These are phyloP conservation scores for Fistulinella prunicolor DNA, from an alignment of 768 basidiomycete species.

Conservation along the genomic window DNA sequence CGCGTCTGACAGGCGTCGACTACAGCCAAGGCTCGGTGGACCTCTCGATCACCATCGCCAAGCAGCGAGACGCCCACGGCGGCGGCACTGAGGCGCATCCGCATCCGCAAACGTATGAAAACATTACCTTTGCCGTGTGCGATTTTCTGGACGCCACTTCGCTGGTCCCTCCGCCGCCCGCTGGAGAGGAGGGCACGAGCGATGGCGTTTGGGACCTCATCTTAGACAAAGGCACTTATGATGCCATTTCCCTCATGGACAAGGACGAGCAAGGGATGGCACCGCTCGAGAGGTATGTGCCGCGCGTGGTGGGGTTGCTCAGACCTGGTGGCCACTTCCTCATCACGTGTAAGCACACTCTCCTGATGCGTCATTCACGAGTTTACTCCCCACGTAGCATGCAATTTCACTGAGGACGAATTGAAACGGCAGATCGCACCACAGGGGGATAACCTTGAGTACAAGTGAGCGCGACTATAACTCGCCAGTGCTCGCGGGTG, in stretches of 20 bases:
- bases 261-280: constrained; percentile 52
- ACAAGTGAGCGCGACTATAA: constrained; percentile 50
- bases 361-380: background rate
- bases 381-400: constrained; percentile 43
- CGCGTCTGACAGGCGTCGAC: constrained; percentile 63
- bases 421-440: constrained; percentile 52
- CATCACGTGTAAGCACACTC: constrained; percentile 66
- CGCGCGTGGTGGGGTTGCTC: constrained; percentile 51
- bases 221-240: constrained; percentile 87
- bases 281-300: constrained; percentile 60
- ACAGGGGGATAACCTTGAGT: constrained; percentile 48
- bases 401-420: constrained; percentile 84
- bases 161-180: constrained; percentile 18
- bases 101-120: background rate
- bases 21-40: constrained; percentile 72
- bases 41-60: constrained; percentile 58
- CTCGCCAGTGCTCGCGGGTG: background rate
- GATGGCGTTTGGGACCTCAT: constrained; percentile 62
- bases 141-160: constrained; percentile 66
- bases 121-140: constrained; percentile 52
- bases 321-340: constrained; percentile 69
- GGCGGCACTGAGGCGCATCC: background rate
- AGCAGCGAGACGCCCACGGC: constrained; percentile 29
- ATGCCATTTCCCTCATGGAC: constrained; percentile 73
- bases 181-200: constrained; percentile 1